Evolutionary conservation across 2,329 filamentous ascomycete species (phyloP), one percentile per base, ranked within the genome.

Genomic region (Pyricularia sp.): DNA sequence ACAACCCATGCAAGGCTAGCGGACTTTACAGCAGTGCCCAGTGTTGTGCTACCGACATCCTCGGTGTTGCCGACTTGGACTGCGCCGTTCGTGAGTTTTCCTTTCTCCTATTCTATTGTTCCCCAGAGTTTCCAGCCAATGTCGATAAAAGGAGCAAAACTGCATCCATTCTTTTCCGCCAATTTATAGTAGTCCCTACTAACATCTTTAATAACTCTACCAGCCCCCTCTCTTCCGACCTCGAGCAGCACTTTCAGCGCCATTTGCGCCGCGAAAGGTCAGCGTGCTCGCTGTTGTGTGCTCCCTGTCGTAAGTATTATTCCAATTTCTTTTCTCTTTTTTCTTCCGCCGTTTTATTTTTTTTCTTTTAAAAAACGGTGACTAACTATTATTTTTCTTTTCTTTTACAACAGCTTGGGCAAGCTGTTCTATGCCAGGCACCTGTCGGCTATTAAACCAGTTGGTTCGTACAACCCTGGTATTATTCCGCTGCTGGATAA

Each of bases 21-120:
- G 25, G 64, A 25, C 77, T 83, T 25, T 82, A 82, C 72, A 75
- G 74, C 72, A 79, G 72, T 31, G 74, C 84, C 4, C 82, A 84
- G 71, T 90, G 88, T 81, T 90, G 88, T 75, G 84, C 86, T 17
- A 87, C 86, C 28, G 85, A 89, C 71, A 81, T 90, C 42, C 82
- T 89, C 55, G 83, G 85, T 69, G 71, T 88, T 69, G 85, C 83
- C 3, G 79, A 86, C 75, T 78, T 88, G 28, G 79, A 90, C 79
- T 90, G 88, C 76, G 77, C 73, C 23, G 75, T 78, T 70, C 85
- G 86, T 87, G 79, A 73, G 84, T 79, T 58, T 23, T 3, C 12
- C 12, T 23, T 58, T n/a, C 11, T 58, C 23, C 50, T 10, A 4
- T 23, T 58, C 6, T 25, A 11, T 12, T 25, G 10, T 59, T 5